A percentile compares a stretch with the other conserved stretches of the same genome.
phyloP scores from a whole-genome alignment of 176 grass and related monocot genomes.

The Tillandsia leiboldiana region DNA sequence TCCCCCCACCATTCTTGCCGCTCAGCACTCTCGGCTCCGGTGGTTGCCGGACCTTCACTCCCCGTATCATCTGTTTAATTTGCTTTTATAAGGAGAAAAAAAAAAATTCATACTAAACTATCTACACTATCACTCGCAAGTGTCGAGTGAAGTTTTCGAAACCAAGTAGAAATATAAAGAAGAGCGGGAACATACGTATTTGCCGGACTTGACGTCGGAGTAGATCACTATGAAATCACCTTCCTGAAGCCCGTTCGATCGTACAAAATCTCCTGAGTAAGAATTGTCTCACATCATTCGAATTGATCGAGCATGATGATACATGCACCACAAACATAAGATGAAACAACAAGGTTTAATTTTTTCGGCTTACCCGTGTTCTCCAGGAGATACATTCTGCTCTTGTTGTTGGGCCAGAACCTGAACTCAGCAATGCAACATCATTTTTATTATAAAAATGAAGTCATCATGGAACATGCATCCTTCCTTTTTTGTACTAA shows the following conservation, averaged over 20 bases:
- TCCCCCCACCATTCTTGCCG: neutral
- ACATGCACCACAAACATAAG: neutral
- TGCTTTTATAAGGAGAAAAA: neutral
- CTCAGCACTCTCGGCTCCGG: slow-evolving; percentile 9
- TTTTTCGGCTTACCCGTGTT: slow-evolving; percentile 47
- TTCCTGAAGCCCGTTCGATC: slow-evolving; percentile 63
- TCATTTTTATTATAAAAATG: neutral
- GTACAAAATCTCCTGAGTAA: slow-evolving; percentile 65
- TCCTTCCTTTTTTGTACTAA: neutral
- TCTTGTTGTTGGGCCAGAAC: slow-evolving; percentile 99
- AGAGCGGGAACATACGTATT: slow-evolving; percentile 48
- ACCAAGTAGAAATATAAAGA: neutral
- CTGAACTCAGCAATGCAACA: slow-evolving; percentile 20
- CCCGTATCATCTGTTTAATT: slow-evolving; percentile 61
- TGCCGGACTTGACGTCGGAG: slow-evolving; percentile 69
- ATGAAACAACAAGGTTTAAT: no score
- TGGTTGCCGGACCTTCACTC: slow-evolving; percentile 49
- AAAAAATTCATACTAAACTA: neutral
- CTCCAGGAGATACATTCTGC: slow-evolving; percentile 95
- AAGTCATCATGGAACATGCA: neutral
- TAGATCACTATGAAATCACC: slow-evolving; percentile 92
- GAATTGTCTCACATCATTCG: neutral
- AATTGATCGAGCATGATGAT: neutral
- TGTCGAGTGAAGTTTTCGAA: neutral
- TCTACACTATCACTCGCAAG: neutral